A percentile compares a stretch with the other conserved stretches of the same genome.
Evolutionary conservation across 148 eudicot species (phyloP).

Genomic region (Rhododendron vialii): DNA sequence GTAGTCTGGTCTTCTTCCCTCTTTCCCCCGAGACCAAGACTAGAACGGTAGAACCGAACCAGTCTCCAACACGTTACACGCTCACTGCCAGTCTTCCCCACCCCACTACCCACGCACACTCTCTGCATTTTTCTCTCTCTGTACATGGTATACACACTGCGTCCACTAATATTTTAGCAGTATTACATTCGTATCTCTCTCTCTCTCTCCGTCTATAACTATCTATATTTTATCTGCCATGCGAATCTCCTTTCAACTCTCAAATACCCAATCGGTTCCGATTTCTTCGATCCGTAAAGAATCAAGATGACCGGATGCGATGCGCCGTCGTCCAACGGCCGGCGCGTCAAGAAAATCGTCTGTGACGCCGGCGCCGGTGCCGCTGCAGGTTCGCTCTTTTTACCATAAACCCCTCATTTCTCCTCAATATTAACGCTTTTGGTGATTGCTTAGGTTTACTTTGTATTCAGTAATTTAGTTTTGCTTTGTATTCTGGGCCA

Average conservation of each 20-base stretch:
- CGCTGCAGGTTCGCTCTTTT: constrained; percentile 45
- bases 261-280: not conserved
- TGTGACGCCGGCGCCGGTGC: constrained; percentile 78
- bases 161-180: not conserved
- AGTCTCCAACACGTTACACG: too few species aligned
- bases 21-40: too few species aligned
- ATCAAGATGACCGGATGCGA: constrained; percentile 23
- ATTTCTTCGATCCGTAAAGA: not conserved
- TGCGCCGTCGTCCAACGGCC: constrained; percentile 29
- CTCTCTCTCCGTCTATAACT: not conserved
- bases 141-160: not conserved
- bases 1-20: too few species aligned
- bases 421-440: not conserved
- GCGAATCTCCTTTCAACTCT: not conserved
- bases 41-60: too few species aligned
- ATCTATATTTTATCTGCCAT: not conserved
- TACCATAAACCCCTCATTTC: not conserved
- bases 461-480: not conserved
- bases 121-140: too few species aligned
- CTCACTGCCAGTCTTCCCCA: too few species aligned
- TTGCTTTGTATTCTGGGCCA: not conserved
- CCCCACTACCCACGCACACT: too few species aligned
- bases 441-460: not conserved
- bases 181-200: not conserved
- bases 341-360: constrained; percentile 34